These are phyloP conservation scores for Triglochin maritima DNA, from an alignment of 106 monocot genomes.

Conservation along the genomic window DNA sequence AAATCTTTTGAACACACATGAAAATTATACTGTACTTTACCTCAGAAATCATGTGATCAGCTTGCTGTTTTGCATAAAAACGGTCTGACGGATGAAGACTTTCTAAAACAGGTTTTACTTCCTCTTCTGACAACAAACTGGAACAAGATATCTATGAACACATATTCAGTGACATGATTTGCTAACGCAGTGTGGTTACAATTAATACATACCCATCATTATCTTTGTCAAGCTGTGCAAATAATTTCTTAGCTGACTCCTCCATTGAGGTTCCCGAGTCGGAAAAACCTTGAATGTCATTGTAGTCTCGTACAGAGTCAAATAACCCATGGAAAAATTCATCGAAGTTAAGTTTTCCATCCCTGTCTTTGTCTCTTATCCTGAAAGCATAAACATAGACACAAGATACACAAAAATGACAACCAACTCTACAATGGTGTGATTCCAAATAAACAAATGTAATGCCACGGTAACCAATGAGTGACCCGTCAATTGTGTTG, in stretches of 20 bases:
- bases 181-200: not conserved
- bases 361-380: conserved; percentile 72
- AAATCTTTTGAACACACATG: too few species aligned
- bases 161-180: too few species aligned
- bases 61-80: conserved; percentile 86
- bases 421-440: not conserved
- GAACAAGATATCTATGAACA: conserved; percentile 4
- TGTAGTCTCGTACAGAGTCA: conserved; percentile 54
- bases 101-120: conserved; percentile 52
- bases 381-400: conserved; percentile 21
- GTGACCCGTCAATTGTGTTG: too few species aligned
- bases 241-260: conserved; percentile 47
- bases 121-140: conserved; percentile 69
- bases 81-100: conserved; percentile 77
- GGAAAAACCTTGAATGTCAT: conserved; percentile 24
- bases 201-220: conserved; percentile 48
- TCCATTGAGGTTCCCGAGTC: conserved; percentile 32
- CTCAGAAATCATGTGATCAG: conserved; percentile 61
- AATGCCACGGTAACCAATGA: not conserved
- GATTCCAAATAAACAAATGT: not conserved
- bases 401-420: not conserved
- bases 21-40: conserved; percentile 13
- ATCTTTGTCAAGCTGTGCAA: conserved; percentile 63
- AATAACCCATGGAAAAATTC: conserved; percentile 74
- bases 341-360: conserved; percentile 82